Base-by-base conservation (phyloP, 106 monocot species). In the Xerophyta viscosa region DNA sequence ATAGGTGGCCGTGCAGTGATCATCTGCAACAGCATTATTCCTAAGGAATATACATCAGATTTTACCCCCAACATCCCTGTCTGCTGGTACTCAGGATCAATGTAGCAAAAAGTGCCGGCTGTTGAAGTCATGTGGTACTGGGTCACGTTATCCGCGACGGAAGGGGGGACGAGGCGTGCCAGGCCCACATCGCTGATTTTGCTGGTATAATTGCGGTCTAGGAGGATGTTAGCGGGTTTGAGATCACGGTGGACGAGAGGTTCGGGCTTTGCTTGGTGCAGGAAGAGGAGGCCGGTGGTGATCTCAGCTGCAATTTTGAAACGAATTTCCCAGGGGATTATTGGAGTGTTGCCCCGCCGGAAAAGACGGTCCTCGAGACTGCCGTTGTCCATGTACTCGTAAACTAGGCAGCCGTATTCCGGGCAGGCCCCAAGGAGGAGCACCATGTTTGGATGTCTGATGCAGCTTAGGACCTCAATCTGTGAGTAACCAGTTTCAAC, bases 51-150 rank as follows among this genome's bases (percentile, higher is more conserved):
- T 10, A 91, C 65, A 44, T 91, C 91, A 0, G 91, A 91, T 49
- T 85, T 91, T 19, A 63, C 67, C 8, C 85, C 81, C 0, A 86
- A 72, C 91, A 91, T 85, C 0, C 91, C 91, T 0, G 91, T 91
- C 58, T 91, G 91, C 62, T 91, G 91, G 65, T 91, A 91, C 62
- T 91, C 91, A 1, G 91, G 91, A 27, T 91, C 91, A 17, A 91
- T 91, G 56, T 91, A 91, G 48, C 91, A 91, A 51, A 91, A 85
- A 8, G 91, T 86, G 0, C 91, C 91, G 0, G 91, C 91, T 0
- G 81, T 72, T 2, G 91, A 81, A 0, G 91, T 91, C 77, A 91
- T 81, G 14, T 69, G 41, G 70, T 91, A 91, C 39, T 78, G 85
- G 0, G 91, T 91, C 1, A 78, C 91, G 2, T 27, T 70, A 55